Evolutionary conservation across 192 early-diverging fungal genomes (phyloP).

Genomic region (Podila minutissima): DNA sequence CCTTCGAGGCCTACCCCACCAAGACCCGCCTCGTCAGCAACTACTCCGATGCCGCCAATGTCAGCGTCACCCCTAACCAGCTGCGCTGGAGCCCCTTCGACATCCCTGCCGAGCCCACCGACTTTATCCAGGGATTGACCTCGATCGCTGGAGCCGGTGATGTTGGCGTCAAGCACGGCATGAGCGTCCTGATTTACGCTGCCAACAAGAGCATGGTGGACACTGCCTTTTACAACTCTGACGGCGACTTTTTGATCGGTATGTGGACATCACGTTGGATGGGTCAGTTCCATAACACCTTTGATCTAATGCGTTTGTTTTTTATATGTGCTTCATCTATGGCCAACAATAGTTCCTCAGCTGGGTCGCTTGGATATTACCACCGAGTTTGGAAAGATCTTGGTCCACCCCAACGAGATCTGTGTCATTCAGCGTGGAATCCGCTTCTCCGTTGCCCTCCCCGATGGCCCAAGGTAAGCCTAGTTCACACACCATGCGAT

Average conservation of each 20-base stretch:
- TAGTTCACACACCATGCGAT: too few relatives aligned
- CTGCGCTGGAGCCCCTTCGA: slow-evolving; percentile 94
- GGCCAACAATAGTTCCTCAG: slow-evolving; percentile 78
- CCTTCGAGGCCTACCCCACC: slow-evolving; percentile 59
- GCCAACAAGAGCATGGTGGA: slow-evolving; percentile 82
- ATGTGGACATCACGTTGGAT: neutral
- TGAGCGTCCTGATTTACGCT: slow-evolving; percentile 88
- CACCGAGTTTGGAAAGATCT: slow-evolving; percentile 90
- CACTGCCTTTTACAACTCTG: slow-evolving; percentile 86
- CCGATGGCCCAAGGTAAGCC: slow-evolving; percentile 77
- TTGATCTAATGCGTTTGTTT: neutral
- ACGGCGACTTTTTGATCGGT: slow-evolving; percentile 94
- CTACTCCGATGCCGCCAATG: slow-evolving; percentile 63
- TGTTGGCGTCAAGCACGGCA: slow-evolving; percentile 76
- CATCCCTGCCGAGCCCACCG: slow-evolving; percentile 64
- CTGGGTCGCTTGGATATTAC: slow-evolving; percentile 87
- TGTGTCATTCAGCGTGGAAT: slow-evolving; percentile 94
- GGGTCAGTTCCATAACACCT: neutral
- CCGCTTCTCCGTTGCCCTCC: slow-evolving; percentile 81
- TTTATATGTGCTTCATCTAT: neutral
- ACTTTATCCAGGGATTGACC: slow-evolving; percentile 88
- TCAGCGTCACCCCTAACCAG: slow-evolving; percentile 83
- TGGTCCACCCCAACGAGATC: slow-evolving; percentile 91
- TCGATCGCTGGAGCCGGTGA: slow-evolving; percentile 91
- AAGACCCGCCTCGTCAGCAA: slow-evolving; percentile 63